Evolutionary conservation across 2,329 filamentous ascomycete genomes (phyloP).

Genomic region (Claviceps humidiphila): DNA sequence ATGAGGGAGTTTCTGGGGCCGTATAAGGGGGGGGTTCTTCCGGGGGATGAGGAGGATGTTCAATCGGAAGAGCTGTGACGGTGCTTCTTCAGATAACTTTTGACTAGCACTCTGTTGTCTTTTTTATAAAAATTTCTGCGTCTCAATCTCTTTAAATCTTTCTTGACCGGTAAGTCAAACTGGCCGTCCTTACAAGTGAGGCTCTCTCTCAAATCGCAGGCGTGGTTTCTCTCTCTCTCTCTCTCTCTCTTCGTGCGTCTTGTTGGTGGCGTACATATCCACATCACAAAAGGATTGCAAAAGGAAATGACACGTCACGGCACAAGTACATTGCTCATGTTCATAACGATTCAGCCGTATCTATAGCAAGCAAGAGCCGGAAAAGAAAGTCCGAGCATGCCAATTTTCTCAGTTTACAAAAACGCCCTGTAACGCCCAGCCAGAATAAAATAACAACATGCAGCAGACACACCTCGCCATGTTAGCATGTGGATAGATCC

Average conservation of each 20-base stretch:
- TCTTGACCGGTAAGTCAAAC: too few relatives aligned
- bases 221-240: too few relatives aligned
- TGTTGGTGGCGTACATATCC: too few relatives aligned
- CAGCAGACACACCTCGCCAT: not conserved
- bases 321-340: not conserved
- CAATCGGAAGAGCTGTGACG: conserved; percentile 24
- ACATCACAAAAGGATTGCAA: too few relatives aligned
- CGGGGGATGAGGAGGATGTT: conserved; percentile 9
- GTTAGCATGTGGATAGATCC: not conserved
- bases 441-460: not conserved
- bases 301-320: not conserved
- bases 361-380: not conserved
- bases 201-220: too few relatives aligned
- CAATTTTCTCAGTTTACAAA: not conserved
- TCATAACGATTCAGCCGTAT: not conserved
- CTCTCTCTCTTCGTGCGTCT: too few relatives aligned
- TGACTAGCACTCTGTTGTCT: too few relatives aligned
- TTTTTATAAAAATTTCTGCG: too few relatives aligned
- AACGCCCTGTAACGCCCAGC: not conserved
- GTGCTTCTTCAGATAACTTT: too few relatives aligned
- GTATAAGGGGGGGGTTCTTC: conserved; percentile 22
- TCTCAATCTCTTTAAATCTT: too few relatives aligned
- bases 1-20: conserved; percentile 57
- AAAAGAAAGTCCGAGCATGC: not conserved
- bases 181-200: too few relatives aligned